These are phyloP conservation scores for Austropuccinia psidii DNA, from an alignment of 1,284 basidiomycete species.

Conservation along the genomic window DNA sequence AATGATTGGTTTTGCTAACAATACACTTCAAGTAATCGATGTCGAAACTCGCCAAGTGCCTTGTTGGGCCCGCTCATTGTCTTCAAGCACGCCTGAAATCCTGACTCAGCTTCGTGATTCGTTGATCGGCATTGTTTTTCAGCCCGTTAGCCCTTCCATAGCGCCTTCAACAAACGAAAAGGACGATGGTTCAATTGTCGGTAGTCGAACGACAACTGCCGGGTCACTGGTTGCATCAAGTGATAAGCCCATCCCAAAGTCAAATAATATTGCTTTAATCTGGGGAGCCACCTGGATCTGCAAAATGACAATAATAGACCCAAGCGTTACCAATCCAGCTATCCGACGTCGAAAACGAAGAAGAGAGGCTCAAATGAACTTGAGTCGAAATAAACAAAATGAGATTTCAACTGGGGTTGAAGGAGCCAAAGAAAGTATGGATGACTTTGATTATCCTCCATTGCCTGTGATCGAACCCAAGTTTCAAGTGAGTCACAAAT, in stretches of 20 bases:
- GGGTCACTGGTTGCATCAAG: neutral
- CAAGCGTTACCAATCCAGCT: neutral
- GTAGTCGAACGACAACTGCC: neutral
- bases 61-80: neutral
- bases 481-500: neutral
- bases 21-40: conserved; percentile 16
- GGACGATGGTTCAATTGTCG: neutral
- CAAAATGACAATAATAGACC: neutral
- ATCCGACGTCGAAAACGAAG: neutral
- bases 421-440: neutral
- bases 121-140: conserved; percentile 28
- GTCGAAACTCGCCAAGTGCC: conserved; percentile 10
- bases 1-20: conserved; percentile 22
- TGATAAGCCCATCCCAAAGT: no score
- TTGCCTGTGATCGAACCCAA: neutral
- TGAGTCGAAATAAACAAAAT: no score
- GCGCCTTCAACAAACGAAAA: neutral
- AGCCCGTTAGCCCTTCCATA: neutral
- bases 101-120: conserved; percentile 6
- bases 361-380: neutral
- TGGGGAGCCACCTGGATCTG: conserved; percentile 4
- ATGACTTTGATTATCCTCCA: neutral
- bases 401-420: neutral
- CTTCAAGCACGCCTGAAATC: neutral
- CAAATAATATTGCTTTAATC: neutral